Evolutionary conservation across 192 early-diverging fungal genomes (phyloP).

Genomic region (Tieghemiomyces parasiticus): DNA sequence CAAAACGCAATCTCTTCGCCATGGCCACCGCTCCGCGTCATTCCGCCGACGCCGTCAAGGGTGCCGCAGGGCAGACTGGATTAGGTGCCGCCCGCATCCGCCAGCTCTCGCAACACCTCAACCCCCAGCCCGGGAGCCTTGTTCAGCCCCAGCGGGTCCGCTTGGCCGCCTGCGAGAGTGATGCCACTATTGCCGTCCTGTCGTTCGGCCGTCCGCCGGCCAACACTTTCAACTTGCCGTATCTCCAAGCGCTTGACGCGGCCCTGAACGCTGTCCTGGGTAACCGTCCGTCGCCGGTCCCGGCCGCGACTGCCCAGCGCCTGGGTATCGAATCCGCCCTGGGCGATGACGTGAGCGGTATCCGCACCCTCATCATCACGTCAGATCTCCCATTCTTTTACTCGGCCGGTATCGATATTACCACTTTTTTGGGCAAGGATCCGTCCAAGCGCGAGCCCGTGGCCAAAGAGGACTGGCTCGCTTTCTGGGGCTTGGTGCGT

Average conservation of each 20-base stretch:
- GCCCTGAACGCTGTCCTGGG: background rate
- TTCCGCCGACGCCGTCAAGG: no score
- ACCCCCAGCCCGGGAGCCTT: no score
- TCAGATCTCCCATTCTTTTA: background rate
- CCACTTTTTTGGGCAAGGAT: background rate
- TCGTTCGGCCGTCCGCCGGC: constrained; percentile 6
- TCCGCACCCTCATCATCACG: background rate
- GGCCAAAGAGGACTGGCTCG: background rate
- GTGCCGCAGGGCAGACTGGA: no score
- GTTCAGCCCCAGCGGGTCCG: constrained; percentile 3
- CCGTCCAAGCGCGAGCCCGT: background rate
- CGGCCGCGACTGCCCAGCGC: background rate
- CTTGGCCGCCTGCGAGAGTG: background rate
- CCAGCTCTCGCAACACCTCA: no score
- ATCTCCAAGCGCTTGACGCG: background rate
- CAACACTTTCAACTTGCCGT: constrained; percentile 1
- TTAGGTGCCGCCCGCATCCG: no score
- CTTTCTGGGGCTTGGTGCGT: background rate
- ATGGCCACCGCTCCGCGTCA: no score
- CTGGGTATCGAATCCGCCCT: background rate
- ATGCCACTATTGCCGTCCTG: background rate
- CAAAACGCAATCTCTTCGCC: no score
- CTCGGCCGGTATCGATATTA: constrained; percentile 7
- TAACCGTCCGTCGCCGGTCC: background rate
- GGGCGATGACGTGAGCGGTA: background rate